Percentiles rank a stretch among this genome's conserved stretches.
Evolutionary conservation across 2,329 filamentous ascomycete genomes (phyloP).

Genomic region (Coccinonectria pachysandricola): DNA sequence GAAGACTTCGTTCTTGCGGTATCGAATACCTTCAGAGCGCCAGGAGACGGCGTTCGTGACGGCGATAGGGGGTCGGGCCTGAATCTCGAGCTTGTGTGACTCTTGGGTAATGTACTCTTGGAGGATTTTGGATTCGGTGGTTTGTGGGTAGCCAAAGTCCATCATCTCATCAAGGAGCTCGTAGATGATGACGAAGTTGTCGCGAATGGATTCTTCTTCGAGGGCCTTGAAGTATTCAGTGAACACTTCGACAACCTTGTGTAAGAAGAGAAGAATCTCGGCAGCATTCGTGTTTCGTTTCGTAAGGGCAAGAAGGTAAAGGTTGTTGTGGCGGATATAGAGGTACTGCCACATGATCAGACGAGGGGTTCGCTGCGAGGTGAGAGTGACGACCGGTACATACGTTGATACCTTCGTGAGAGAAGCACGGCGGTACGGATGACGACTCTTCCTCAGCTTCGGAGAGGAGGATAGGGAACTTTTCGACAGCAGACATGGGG

Average conservation of each 20-base stretch:
- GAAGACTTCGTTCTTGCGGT: conserved; percentile 99
- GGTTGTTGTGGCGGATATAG: conserved; percentile 98
- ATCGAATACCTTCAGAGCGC: conserved; percentile 95
- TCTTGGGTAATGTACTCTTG: conserved; percentile 99
- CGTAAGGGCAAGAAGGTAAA: conserved; percentile 93
- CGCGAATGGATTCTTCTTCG: conserved; percentile 95
- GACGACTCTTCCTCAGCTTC: conserved; percentile 99
- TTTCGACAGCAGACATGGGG: conserved; percentile 97
- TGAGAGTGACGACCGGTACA: conserved; percentile 29
- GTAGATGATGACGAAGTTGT: conserved; percentile 99
- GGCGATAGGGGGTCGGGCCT: conserved; percentile 90
- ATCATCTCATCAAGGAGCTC: conserved; percentile 99
- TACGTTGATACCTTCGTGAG: conserved; percentile 96
- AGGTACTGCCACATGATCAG: conserved; percentile 57
- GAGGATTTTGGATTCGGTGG: conserved; percentile 94
- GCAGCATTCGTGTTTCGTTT: conserved; percentile 99
- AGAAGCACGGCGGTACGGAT: conserved; percentile 94
- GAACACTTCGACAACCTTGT: conserved; percentile 97
- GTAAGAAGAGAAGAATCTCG: conserved; percentile 94
- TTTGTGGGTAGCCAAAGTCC: conserved; percentile 99
- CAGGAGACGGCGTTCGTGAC: conserved; percentile 98
- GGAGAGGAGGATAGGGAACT: conserved; percentile 89
- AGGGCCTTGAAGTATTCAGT: conserved; percentile 99
- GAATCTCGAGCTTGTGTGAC: conserved; percentile 95
- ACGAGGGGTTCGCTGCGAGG: too few relatives aligned